phyloP scores from a whole-genome alignment of 495 filamentous ascomycete genomes.

The Oidiodendron maius region DNA sequence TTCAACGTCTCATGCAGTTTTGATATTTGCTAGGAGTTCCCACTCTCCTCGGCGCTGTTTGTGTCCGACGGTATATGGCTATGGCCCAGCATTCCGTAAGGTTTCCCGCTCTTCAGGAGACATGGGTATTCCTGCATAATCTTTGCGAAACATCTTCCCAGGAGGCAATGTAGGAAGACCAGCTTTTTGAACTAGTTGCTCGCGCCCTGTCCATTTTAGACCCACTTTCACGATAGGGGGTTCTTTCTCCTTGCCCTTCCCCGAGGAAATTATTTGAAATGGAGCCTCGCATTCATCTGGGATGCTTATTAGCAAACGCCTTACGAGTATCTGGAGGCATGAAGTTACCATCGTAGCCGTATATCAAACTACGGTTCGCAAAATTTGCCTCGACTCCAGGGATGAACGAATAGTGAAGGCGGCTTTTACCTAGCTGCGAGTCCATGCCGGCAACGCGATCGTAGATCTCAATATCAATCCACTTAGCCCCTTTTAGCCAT shows the following conservation, averaged over 20 bases:
- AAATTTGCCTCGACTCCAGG: conserved; percentile 11
- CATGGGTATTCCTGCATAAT: conserved; percentile 4
- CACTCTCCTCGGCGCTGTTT: no score
- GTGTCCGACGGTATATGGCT: no score
- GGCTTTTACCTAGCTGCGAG: not conserved
- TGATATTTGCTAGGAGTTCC: no score
- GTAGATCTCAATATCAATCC: conserved; percentile 7
- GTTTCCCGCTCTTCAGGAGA: conserved; percentile 1
- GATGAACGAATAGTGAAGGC: not conserved
- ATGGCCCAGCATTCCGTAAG: no score
- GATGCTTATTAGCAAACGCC: not conserved
- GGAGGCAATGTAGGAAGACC: not conserved
- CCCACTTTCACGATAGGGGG: not conserved
- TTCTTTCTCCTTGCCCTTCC: conserved; percentile 7
- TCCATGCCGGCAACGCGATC: conserved; percentile 3
- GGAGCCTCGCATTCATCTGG: conserved; percentile 3
- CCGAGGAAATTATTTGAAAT: not conserved
- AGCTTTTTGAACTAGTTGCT: not conserved
- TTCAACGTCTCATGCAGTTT: no score
- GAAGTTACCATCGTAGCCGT: conserved; percentile 7
- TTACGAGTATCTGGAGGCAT: not conserved
- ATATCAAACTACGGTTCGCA: conserved; percentile 8
- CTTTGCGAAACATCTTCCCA: conserved; percentile 11
- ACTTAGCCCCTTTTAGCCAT: not conserved
- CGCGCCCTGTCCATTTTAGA: conserved; percentile 8